Base-by-base conservation (phyloP, 1,139 yeast genomes). In the Hansenula sp. region DNA sequence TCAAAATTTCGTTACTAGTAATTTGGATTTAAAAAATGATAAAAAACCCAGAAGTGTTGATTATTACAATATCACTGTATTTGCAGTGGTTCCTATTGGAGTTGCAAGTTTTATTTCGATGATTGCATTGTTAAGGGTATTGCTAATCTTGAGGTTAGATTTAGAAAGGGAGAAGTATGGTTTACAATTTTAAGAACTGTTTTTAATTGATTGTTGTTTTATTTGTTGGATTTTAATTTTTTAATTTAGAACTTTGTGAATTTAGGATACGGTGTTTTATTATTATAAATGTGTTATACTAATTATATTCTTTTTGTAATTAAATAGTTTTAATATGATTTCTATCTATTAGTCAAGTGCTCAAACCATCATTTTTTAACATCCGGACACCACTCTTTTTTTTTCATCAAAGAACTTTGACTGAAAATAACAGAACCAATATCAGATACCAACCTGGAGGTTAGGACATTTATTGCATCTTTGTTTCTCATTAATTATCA, bases 11-110 rank as follows among this genome's bases (percentile, higher is more conserved):
- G 82, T 89, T 47, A 89, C 97, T 4, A 84, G 92, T 44, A 88
- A 92, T 59, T 61, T 90, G 45, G 86, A 84, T 40, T 66, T 84
- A 45, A 75, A 75, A 43, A 57, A 66, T 38, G 62, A 52, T 36
- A 57, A 52, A 39, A 44, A 45, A 34, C 36, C 51, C 34, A 65
- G 90, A 40, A 85, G 89, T 47, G 77, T 92, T 48, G 89, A 84
- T 56, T 69, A 82, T 44, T 85, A 89, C 61, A 88, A 86, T 52
- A 85, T 92, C 37, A 90, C 86, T 1, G 97, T 92, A 1, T 92
- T 87, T 68, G 97, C 97, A 1, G 97, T 92, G 39, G 96, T 92
- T 6, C 98, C 98, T 0, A 90, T 92, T 20, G 98, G 98, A 0
- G 56, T 92, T 45, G 97, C 98, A 3, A 87, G 97, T 53, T 92